Base-by-base conservation (phyloP, 2,329 filamentous ascomycete genomes). In the Podosphaera fusca region DNA sequence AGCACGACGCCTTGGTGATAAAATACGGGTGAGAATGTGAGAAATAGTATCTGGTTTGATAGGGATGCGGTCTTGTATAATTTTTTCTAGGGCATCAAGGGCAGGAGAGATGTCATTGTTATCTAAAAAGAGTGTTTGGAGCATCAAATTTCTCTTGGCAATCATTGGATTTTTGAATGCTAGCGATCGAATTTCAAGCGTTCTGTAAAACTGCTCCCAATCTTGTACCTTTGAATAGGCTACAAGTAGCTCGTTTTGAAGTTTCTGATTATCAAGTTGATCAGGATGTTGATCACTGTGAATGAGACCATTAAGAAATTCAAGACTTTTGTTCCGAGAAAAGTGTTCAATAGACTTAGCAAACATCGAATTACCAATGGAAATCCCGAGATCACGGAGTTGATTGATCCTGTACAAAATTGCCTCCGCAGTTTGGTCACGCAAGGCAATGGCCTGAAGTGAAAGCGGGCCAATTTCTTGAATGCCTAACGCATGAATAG, bases 381-480 rank as follows among this genome's bases (percentile, higher is more conserved):
- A 71, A 35, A 95, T 84, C 0, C 79, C 80, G 4, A 78, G 71
- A 55, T 74, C 70, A 59, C 76, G 72, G 2, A 95, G 72, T 56
- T 79, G 74, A 33, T 73, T 67, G 33, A 94, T 74, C 36, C 79
- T 78, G 0, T 71, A 66, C 31, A 73, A 64, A n/a, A 92, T 71
- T 5, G 74, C 75, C 36, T 74, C 70, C 0, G 79, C 67, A 8
- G 75, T 75, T 1, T 71, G 67, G 56, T 84, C 78, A 63, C 85
- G 76, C 9, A 84, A 68, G 2, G 82, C 86, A 67, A 95, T 79
- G 51, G 89, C 82, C 61, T 88, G 84, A 29, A 95, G 67, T 3
- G 87, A 84, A 21, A 84, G 71, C 0, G 87, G 83, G 0, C 88
- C 88, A 60, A 95, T 82, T 40, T 74, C 72, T 53, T 79, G 74